A percentile compares a stretch with the other conserved stretches of the same genome.
Conservation (phyloP, 257 asterid genomes). For the Cinchona pubescens region DNA sequence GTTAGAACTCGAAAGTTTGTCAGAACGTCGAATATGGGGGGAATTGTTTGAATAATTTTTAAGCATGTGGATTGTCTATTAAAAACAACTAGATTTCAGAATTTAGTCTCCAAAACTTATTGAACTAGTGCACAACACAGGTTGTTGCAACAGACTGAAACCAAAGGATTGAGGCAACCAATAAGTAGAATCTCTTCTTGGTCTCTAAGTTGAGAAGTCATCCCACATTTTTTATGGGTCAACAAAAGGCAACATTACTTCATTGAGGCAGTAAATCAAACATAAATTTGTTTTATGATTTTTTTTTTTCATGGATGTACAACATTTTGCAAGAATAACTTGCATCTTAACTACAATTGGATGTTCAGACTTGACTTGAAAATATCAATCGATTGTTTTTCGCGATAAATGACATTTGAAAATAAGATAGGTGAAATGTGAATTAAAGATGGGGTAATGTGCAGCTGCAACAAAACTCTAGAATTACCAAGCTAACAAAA, state of each 20-base stretch:
- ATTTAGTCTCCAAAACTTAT: not conserved
- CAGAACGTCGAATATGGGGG: not conserved
- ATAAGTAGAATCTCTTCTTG: not conserved
- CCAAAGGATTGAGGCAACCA: not conserved
- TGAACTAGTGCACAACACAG: not conserved
- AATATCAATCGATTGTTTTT: not conserved
- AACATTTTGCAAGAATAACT: not conserved
- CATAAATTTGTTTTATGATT: not conserved
- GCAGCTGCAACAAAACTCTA: not conserved
- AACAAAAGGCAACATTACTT: not conserved
- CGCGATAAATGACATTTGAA: not conserved
- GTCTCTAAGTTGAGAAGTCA: not conserved
- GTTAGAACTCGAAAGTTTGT: not conserved
- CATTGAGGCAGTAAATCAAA: not conserved
- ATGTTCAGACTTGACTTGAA: not conserved
- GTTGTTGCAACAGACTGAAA: not conserved
- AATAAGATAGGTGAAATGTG: not conserved
- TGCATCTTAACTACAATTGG: not conserved
- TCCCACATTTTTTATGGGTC: not conserved
- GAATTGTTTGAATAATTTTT: not conserved
- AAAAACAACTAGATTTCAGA: not conserved
- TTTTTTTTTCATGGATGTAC: not conserved
- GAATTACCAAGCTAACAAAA: not conserved
- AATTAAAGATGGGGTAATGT: not conserved
- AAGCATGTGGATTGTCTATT: not conserved